Evolutionary conservation across 148 eudicot species (phyloP).

Genomic region (Vaccinium myrtillus): DNA sequence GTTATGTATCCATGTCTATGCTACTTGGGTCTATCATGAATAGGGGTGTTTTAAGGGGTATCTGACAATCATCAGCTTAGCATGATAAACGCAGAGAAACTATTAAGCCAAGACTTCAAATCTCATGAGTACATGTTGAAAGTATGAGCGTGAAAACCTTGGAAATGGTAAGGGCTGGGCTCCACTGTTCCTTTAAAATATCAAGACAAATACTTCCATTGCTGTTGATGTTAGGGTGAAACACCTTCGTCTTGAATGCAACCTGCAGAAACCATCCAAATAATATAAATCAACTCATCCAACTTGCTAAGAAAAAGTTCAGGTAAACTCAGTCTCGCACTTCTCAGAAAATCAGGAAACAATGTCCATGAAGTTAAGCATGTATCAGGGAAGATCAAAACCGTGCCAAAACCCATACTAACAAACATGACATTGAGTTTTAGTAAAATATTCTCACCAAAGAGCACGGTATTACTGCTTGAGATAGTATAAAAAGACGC

Average conservation of each 20-base stretch:
- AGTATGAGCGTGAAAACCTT: conserved; percentile 34
- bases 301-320: background rate
- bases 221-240: conserved; percentile 55
- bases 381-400: background rate
- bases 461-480: background rate
- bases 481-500: background rate
- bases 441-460: background rate
- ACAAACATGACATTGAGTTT: background rate
- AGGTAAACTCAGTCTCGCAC: background rate
- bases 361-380: background rate
- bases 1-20: background rate
- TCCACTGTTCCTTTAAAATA: conserved; percentile 58
- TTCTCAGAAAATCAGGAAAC: background rate
- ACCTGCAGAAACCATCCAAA: conserved; percentile 30
- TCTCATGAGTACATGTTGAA: background rate
- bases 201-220: conserved; percentile 61
- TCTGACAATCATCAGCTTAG: background rate
- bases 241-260: conserved; percentile 51
- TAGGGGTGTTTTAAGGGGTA: background rate
- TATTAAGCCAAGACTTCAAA: background rate
- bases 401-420: background rate
- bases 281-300: background rate
- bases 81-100: background rate
- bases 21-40: background rate
- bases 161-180: conserved; percentile 54